phyloP scores from a whole-genome alignment of 129 eudicot species.

The Artemisia tridentata region DNA sequence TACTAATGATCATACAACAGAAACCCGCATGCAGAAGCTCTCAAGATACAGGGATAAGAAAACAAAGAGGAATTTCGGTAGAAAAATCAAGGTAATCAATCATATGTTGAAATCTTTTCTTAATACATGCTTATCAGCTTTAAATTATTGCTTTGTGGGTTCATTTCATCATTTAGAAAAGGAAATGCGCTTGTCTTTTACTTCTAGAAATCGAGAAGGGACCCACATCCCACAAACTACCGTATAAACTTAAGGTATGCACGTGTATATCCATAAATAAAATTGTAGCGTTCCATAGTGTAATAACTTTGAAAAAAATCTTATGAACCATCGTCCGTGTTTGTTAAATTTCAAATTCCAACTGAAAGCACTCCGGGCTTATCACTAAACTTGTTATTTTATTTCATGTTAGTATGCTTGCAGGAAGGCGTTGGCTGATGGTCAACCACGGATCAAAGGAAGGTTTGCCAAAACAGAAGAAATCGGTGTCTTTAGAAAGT shows the following conservation, averaged over 20 bases:
- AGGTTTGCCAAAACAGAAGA: conserved; percentile 81
- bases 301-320: too few relatives aligned
- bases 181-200: background rate
- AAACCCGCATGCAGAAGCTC: conserved; percentile 74
- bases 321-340: too few relatives aligned
- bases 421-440: conserved; percentile 86
- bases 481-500: conserved; percentile 37
- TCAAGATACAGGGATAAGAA: conserved; percentile 85
- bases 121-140: background rate
- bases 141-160: background rate
- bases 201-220: background rate
- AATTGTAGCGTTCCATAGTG: background rate
- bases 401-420: conserved; percentile 74
- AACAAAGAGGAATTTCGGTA: conserved; percentile 67
- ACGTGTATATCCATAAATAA: background rate
- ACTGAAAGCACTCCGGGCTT: background rate
- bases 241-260: background rate
- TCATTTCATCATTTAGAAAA: background rate
- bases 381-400: conserved; percentile 9
- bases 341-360: too few relatives aligned
- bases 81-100: conserved; percentile 66
- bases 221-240: background rate
- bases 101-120: background rate
- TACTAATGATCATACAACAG: conserved; percentile 33
- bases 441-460: conserved; percentile 88